These are phyloP conservation scores for Cercospora zeae-maydis DNA, from an alignment of 2,329 filamentous ascomycete species.

Conservation along the genomic window DNA sequence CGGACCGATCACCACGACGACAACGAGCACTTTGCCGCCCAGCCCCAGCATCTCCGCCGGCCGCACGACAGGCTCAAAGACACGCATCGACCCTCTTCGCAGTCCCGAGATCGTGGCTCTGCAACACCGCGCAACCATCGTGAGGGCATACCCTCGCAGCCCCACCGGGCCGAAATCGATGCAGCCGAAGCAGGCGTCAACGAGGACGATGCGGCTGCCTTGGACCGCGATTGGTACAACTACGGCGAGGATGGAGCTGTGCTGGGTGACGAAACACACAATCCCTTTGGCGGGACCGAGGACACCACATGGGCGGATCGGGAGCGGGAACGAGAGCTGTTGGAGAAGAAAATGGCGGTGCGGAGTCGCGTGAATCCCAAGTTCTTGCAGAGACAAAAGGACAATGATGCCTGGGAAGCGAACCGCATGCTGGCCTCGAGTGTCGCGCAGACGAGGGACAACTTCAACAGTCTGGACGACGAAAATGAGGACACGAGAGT, in stretches of 20 bases:
- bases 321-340: slow-evolving; percentile 67
- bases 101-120: background rate
- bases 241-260: slow-evolving; percentile 79
- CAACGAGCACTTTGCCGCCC: slow-evolving; percentile 44
- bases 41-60: slow-evolving; percentile 44
- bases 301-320: slow-evolving; percentile 67
- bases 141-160: slow-evolving; percentile 36
- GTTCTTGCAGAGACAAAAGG: slow-evolving; percentile 80
- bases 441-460: slow-evolving; percentile 83
- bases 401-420: slow-evolving; percentile 97
- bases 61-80: slow-evolving; percentile 21
- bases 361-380: slow-evolving; percentile 55
- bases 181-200: slow-evolving; percentile 57
- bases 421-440: slow-evolving; percentile 97
- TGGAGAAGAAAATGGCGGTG: slow-evolving; percentile 69
- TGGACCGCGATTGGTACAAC: slow-evolving; percentile 91
- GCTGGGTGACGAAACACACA: slow-evolving; percentile 88
- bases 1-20: slow-evolving; percentile 49
- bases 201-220: slow-evolving; percentile 66
- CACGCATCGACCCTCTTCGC: slow-evolving; percentile 30
- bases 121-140: slow-evolving; percentile 21
- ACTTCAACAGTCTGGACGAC: slow-evolving; percentile 67
- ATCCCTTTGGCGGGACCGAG: slow-evolving; percentile 78
- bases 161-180: slow-evolving; percentile 56
- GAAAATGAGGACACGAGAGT: slow-evolving; percentile 87